Evolutionary conservation across 116 monocot species (phyloP).

Genomic region (Phalaenopsis hybrid): DNA sequence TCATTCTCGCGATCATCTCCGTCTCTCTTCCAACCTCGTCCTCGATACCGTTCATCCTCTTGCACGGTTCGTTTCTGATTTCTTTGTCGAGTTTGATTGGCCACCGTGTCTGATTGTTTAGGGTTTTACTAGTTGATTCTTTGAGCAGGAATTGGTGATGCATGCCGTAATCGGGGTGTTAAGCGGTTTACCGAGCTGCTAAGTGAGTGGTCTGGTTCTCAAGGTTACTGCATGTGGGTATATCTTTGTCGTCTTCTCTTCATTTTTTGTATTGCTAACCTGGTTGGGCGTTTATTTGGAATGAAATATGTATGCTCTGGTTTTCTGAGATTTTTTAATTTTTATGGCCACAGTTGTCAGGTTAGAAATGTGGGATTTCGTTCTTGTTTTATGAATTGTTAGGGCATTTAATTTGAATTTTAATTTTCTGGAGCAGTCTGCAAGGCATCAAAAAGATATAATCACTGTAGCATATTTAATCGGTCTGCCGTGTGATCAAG

Average conservation of each 20-base stretch:
- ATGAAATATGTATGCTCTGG: too few relatives aligned
- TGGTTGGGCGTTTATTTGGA: too few relatives aligned
- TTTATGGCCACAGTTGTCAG: too few relatives aligned
- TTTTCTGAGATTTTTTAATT: too few relatives aligned
- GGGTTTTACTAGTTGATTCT: neutral
- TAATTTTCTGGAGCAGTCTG: too few relatives aligned
- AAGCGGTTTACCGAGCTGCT: slow-evolving; percentile 63
- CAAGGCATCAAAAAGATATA: too few relatives aligned
- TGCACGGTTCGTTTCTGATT: slow-evolving; percentile 47
- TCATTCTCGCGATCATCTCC: slow-evolving; percentile 8
- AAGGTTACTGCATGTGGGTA: slow-evolving; percentile 74
- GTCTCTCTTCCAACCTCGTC: slow-evolving; percentile 17
- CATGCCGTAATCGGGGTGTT: slow-evolving; percentile 63
- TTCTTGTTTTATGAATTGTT: too few relatives aligned
- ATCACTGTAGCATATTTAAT: too few relatives aligned
- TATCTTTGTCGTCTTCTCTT: neutral
- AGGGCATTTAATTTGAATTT: too few relatives aligned
- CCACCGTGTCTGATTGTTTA: neutral
- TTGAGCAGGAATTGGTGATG: slow-evolving; percentile 70
- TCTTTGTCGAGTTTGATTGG: neutral
- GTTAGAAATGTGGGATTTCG: too few relatives aligned
- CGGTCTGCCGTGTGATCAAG: too few relatives aligned
- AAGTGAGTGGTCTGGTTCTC: slow-evolving; percentile 53
- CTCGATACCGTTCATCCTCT: slow-evolving; percentile 68
- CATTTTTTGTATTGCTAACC: neutral